Base-by-base conservation (phyloP, 805 yeast species). In the Sporopachydermia quercuum region DNA sequence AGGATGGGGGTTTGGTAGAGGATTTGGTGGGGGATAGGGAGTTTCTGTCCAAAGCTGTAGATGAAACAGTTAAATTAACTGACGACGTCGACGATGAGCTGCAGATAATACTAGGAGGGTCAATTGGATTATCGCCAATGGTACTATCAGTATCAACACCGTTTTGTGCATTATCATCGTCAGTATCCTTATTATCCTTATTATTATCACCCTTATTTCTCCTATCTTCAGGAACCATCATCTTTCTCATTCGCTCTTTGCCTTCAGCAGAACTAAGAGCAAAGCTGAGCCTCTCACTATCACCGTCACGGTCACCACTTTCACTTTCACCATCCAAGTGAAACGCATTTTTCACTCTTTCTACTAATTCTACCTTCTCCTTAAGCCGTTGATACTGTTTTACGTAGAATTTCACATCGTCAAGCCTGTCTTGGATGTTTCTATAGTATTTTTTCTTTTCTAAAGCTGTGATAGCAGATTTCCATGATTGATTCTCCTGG, bases 221-320 rank as follows among this genome's bases (percentile, higher is more conserved):
- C 5, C 70, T 70, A 42, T 69, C 71, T 42, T 71, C 75, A 15
- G 74, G 70, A 3, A 78, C 53, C 37, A 83, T 51, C 42, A 81
- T 61, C 42, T 67, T 75, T 43, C 87, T 62, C 71, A 74, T 78
- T 45, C 89, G 59, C 47, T 77, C 75, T 18, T 66, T 61, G 23
- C 83, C 81, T 52, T 84, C 94, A 39, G 78, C 73, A 19, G 70
- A 67, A 51, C 82, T 93, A 5, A 83, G 55, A 2, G 64, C 54
- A 23, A 8, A 23, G 8, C n/a, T 23, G 13, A 8, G 8, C 13
- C 30, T n/a, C n/a, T n/a, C 30, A 15, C 47, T 43, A 1, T 43
- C 44, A 2, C 49, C n/a, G 8, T 23, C n/a, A 8, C 30, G 8
- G 30, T n/a, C 30, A 8, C 30, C 30, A 15, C 47, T 43, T 1